Percentiles rank a stretch among this genome's conserved stretches.
Evolutionary conservation across 2,329 filamentous ascomycete genomes (phyloP).

Genomic region (Penicillium sp.): DNA sequence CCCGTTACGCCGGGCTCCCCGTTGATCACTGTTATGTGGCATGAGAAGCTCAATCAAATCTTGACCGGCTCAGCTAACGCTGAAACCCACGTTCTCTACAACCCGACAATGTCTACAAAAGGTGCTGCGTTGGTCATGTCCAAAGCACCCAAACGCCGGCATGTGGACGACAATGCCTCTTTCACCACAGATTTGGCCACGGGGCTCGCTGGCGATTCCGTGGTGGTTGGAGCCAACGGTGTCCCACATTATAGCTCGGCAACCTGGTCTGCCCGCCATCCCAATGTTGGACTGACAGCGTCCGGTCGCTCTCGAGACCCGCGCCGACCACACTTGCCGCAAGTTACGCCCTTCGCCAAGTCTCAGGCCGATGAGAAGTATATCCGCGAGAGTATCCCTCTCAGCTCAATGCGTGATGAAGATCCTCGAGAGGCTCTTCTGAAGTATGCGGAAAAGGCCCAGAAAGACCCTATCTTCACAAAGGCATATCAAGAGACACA

Average conservation of each 20-base stretch:
- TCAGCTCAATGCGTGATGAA: slow-evolving; percentile 91
- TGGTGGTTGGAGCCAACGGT: slow-evolving; percentile 62
- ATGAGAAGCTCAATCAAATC: slow-evolving; percentile 92
- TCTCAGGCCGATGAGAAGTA: slow-evolving; percentile 84
- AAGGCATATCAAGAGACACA: slow-evolving; percentile 89
- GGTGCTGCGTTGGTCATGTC: slow-evolving; percentile 88
- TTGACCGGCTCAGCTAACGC: slow-evolving; percentile 87
- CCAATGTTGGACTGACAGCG: slow-evolving; percentile 68
- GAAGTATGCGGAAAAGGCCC: slow-evolving; percentile 89
- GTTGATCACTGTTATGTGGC: slow-evolving; percentile 83
- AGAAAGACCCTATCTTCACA: slow-evolving; percentile 91
- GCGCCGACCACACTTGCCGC: slow-evolving; percentile 75
- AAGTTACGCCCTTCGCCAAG: slow-evolving; percentile 83
- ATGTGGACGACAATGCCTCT: slow-evolving; percentile 87
- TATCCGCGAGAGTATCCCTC: slow-evolving; percentile 79
- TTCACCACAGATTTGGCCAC: slow-evolving; percentile 77
- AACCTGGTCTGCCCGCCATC: slow-evolving; percentile 56
- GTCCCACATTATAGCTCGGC: slow-evolving; percentile 75
- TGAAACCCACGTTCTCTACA: slow-evolving; percentile 85
- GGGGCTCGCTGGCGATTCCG: slow-evolving; percentile 76
- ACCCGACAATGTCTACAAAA: slow-evolving; percentile 70
- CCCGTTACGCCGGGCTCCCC: slow-evolving; percentile 80
- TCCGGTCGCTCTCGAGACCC: slow-evolving; percentile 75
- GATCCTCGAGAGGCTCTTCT: slow-evolving; percentile 89
- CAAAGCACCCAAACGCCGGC: slow-evolving; percentile 86